phyloP scores from a whole-genome alignment of 495 filamentous ascomycete genomes.

The Penicillium steckii region DNA sequence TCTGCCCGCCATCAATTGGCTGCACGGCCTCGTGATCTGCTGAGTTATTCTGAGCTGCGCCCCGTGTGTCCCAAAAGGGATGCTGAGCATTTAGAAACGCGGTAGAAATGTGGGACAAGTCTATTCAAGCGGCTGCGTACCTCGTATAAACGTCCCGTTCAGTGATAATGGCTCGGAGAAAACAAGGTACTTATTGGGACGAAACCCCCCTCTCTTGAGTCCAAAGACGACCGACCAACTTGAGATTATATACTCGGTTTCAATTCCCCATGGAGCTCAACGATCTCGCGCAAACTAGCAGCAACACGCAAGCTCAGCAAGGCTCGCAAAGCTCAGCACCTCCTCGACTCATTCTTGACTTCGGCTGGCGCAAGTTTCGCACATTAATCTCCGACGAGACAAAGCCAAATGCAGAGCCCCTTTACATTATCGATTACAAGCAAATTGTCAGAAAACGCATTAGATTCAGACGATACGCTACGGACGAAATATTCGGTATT shows the following conservation, averaged over 20 bases:
- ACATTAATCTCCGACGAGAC: slow-evolving; percentile 14
- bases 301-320: background rate
- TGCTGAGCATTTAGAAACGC: background rate
- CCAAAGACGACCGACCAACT: too few relatives aligned
- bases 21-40: background rate
- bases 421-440: slow-evolving; percentile 23
- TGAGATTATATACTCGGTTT: too few relatives aligned
- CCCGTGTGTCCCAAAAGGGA: background rate
- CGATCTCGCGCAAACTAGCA: background rate
- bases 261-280: background rate
- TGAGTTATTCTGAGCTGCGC: background rate
- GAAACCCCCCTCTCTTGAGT: too few relatives aligned
- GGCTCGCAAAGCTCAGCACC: slow-evolving; percentile 1
- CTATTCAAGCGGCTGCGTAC: background rate
- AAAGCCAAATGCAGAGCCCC: slow-evolving; percentile 7
- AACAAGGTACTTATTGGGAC: too few relatives aligned
- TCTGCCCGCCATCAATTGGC: background rate
- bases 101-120: background rate
- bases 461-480: background rate
- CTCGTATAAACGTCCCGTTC: background rate
- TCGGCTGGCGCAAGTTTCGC: slow-evolving; percentile 30
- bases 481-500: slow-evolving; percentile 14
- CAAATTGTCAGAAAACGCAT: slow-evolving; percentile 1
- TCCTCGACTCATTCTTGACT: slow-evolving; percentile 20
- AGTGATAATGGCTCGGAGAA: too few relatives aligned